A percentile compares a stretch with the other conserved stretches of the same genome.
These are phyloP conservation scores for Trichophyton mentagrophytes DNA, from an alignment of 2,329 filamentous ascomycete genomes.

Conservation along the genomic window DNA sequence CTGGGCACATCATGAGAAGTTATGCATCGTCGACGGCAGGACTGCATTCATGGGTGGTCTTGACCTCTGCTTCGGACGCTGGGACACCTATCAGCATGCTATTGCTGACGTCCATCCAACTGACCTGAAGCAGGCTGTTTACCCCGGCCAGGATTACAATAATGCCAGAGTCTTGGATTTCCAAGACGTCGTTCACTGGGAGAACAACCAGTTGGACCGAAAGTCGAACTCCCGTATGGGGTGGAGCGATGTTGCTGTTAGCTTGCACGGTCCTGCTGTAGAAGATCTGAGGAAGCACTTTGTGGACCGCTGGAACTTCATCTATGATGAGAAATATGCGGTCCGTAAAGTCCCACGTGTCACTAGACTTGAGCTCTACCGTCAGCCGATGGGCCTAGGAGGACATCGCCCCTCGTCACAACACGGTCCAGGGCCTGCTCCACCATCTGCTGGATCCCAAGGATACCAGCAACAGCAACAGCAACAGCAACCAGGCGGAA, in stretches of 20 bases:
- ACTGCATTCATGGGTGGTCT: conserved; percentile 88
- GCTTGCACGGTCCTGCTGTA: conserved; percentile 73
- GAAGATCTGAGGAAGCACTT: conserved; percentile 96
- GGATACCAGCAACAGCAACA: background rate
- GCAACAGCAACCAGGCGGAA: background rate
- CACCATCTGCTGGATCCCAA: background rate
- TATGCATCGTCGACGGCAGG: conserved; percentile 84
- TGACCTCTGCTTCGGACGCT: conserved; percentile 89
- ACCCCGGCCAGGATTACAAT: conserved; percentile 95
- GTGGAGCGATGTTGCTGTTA: conserved; percentile 95
- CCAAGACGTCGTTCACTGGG: conserved; percentile 80
- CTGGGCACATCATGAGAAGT: conserved; percentile 97
- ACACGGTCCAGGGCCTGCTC: background rate
- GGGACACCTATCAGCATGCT: conserved; percentile 77
- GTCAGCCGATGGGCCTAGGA: conserved; percentile 18
- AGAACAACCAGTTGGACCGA: conserved; percentile 83
- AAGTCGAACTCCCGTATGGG: conserved; percentile 90
- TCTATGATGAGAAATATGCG: conserved; percentile 70
- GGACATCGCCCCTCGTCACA: background rate
- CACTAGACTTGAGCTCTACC: conserved; percentile 25
- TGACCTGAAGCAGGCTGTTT: conserved; percentile 62
- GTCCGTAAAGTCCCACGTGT: conserved; percentile 43
- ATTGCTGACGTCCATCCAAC: conserved; percentile 73
- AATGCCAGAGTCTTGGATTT: conserved; percentile 97
- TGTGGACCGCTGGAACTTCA: conserved; percentile 87